phyloP scores from a whole-genome alignment of 1,284 basidiomycete species.

The Ganoderma lingzhi region DNA sequence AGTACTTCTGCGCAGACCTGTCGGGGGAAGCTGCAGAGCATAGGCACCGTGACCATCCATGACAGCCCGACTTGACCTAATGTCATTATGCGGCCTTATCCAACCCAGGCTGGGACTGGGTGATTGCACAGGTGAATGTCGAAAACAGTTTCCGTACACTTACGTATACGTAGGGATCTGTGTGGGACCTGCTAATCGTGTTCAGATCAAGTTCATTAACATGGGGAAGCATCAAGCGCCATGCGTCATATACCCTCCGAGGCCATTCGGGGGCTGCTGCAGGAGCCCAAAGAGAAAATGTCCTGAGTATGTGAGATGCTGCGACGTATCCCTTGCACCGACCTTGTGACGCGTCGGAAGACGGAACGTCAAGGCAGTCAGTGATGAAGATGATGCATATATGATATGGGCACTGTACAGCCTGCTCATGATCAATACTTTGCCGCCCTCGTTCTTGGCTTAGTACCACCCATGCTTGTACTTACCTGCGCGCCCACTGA shows the following conservation, averaged over 20 bases:
- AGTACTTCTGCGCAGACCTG: neutral
- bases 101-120: neutral
- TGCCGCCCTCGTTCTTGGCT: conserved; percentile 6
- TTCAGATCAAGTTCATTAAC: neutral
- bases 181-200: neutral
- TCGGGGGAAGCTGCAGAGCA: neutral
- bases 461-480: neutral
- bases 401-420: conserved; percentile 5
- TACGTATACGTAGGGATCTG: conserved; percentile 17
- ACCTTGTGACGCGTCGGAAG: conserved; percentile 10
- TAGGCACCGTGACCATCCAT: neutral
- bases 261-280: neutral
- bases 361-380: neutral
- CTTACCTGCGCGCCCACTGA: neutral
- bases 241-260: neutral
- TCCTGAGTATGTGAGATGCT: neutral
- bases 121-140: neutral
- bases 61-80: neutral
- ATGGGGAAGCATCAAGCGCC: neutral
- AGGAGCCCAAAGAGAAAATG: neutral
- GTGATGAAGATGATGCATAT: conserved; percentile 5
- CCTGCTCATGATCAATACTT: neutral
- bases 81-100: too few relatives aligned
- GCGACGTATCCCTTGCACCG: neutral
- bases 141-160: conserved; percentile 4